phyloP scores from a whole-genome alignment of 495 filamentous ascomycete species.

The Penicillium egyptiacum region DNA sequence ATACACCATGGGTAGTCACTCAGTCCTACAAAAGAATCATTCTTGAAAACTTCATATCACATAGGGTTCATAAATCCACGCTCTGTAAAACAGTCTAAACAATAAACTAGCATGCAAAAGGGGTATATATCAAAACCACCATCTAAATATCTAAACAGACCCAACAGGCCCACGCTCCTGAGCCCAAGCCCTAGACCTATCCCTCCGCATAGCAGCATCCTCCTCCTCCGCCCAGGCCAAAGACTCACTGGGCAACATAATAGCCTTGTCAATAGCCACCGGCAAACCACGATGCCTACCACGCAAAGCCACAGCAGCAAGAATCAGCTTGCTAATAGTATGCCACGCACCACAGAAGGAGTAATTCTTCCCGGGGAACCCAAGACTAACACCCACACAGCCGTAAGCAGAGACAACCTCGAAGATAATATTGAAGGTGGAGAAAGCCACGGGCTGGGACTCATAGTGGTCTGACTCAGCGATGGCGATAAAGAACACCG shows the following conservation, averaged over 20 bases:
- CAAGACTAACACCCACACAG: constrained; percentile 80
- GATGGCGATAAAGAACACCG: constrained; percentile 69
- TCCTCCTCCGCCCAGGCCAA: constrained; percentile 60
- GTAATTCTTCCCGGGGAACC: constrained; percentile 64
- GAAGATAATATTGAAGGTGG: constrained; percentile 83
- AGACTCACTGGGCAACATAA: constrained; percentile 65
- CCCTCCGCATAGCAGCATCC: constrained; percentile 50
- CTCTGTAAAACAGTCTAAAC: constrained; percentile 4
- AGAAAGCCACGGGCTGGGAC: constrained; percentile 65
- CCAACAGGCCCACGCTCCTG: constrained; percentile 31
- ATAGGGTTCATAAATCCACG: constrained; percentile 5
- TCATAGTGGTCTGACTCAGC: constrained; percentile 69
- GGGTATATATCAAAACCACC: not conserved
- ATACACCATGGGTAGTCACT: constrained; percentile 9
- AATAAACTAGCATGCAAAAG: not conserved
- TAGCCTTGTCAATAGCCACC: constrained; percentile 76
- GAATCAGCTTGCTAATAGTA: constrained; percentile 68
- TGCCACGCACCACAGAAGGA: constrained; percentile 75
- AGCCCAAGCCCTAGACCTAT: constrained; percentile 29
- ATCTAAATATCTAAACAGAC: constrained; percentile 32
- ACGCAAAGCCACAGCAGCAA: constrained; percentile 74
- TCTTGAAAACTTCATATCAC: constrained; percentile 7
- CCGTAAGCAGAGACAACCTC: constrained; percentile 82
- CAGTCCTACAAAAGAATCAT: constrained; percentile 25
- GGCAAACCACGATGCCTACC: constrained; percentile 79